Evolutionary conservation across 2,329 filamentous ascomycete species (phyloP).

Genomic region (Ophiostoma angusticollis): DNA sequence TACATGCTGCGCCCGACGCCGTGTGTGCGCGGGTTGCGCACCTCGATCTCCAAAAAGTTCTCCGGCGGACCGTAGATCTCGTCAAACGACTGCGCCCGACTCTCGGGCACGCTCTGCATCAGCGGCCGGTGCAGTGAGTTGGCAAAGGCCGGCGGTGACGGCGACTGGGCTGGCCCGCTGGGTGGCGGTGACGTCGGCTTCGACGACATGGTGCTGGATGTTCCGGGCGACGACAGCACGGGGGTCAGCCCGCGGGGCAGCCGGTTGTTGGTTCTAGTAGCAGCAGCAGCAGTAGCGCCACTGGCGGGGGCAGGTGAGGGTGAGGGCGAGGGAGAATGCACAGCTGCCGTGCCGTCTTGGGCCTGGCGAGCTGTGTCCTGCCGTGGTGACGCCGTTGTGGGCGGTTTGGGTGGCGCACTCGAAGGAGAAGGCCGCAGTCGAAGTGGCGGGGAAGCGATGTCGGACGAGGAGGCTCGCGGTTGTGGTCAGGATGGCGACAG

Average conservation of each 20-base stretch:
- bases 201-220: no score
- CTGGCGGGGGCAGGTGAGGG: no score
- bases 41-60: slow-evolving; percentile 98
- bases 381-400: no score
- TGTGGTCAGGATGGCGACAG: no score
- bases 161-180: slow-evolving; percentile 19
- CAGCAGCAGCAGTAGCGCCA: no score
- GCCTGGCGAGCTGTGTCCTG: no score
- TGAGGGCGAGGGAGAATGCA: no score
- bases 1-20: slow-evolving; percentile 94
- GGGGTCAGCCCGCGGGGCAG: background rate
- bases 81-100: slow-evolving; percentile 89
- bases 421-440: no score
- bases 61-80: slow-evolving; percentile 98
- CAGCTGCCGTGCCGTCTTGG: no score
- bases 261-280: background rate
- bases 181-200: background rate
- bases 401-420: no score
- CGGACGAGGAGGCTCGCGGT: no score
- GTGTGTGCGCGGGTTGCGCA: slow-evolving; percentile 85
- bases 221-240: background rate
- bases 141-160: slow-evolving; percentile 25
- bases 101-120: slow-evolving; percentile 55
- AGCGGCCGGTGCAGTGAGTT: slow-evolving; percentile 17
- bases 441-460: no score